Conservation (phyloP, 2,329 filamentous ascomycete genomes). For the Stachybotrys chlorohalonatus region DNA sequence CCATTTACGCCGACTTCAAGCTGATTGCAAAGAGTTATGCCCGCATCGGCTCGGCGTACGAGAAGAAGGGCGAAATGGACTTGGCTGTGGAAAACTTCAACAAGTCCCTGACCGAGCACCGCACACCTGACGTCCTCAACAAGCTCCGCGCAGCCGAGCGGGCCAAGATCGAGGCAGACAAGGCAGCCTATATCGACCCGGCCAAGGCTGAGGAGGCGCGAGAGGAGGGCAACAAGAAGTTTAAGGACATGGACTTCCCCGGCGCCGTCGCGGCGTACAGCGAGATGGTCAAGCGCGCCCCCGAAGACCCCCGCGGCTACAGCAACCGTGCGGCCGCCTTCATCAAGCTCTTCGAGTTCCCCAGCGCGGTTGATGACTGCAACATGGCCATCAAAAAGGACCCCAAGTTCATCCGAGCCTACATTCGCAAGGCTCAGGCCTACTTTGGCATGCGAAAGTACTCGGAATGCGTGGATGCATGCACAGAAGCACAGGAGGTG, state of each 20-base stretch:
- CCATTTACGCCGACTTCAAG: slow-evolving; percentile 94
- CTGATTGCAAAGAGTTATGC: slow-evolving; percentile 96
- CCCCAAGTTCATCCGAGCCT: slow-evolving; percentile 85
- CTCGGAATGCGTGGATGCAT: slow-evolving; percentile 86
- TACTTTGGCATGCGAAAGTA: slow-evolving; percentile 98
- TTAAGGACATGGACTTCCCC: slow-evolving; percentile 95
- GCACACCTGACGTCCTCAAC: slow-evolving; percentile 83
- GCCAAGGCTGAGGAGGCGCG: slow-evolving; percentile 91
- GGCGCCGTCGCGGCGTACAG: slow-evolving; percentile 87
- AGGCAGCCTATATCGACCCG: slow-evolving; percentile 77
- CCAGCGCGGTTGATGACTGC: slow-evolving; percentile 68
- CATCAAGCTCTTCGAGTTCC: slow-evolving; percentile 94
- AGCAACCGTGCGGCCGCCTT: slow-evolving; percentile 96
- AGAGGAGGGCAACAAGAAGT: slow-evolving; percentile 90
- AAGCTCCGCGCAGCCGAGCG: slow-evolving; percentile 92
- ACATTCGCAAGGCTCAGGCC: slow-evolving; percentile 92
- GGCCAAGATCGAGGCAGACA: slow-evolving; percentile 66
- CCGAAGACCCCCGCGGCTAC: slow-evolving; percentile 87
- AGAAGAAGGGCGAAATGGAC: slow-evolving; percentile 73
- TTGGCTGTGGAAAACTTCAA: slow-evolving; percentile 85
- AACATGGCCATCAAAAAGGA: slow-evolving; percentile 48
- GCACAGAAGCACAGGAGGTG: slow-evolving; percentile 67
- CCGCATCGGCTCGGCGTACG: slow-evolving; percentile 87
- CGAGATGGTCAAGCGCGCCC: slow-evolving; percentile 95
- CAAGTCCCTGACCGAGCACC: slow-evolving; percentile 90